Percentiles rank a stretch among this genome's conserved stretches.
Evolutionary conservation across 345 rosid genomes (phyloP).

Genomic region (Physaria fendleri): DNA sequence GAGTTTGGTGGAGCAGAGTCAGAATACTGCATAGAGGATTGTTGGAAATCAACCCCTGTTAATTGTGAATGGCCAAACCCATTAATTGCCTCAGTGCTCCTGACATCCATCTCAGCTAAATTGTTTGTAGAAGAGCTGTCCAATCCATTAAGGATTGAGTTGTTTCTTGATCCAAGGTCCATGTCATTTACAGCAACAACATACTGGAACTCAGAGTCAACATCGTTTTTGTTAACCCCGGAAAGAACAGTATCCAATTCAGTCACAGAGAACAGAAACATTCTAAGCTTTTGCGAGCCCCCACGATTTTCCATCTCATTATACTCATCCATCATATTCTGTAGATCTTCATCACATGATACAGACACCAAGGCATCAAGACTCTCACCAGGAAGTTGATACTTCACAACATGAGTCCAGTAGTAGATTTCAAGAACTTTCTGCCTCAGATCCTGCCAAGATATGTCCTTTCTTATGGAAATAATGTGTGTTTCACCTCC

Average conservation of each 20-base stretch:
- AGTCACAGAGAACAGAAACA: constrained; percentile 58
- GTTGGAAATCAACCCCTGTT: constrained; percentile 29
- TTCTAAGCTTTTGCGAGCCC: constrained; percentile 59
- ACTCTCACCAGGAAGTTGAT: constrained; percentile 95
- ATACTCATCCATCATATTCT: constrained; percentile 86
- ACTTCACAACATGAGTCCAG: constrained; percentile 58
- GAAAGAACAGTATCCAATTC: constrained; percentile 66
- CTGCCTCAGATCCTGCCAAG: constrained; percentile 59
- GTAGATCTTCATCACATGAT: constrained; percentile 81
- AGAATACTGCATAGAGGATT: constrained; percentile 36
- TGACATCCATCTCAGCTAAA: constrained; percentile 42
- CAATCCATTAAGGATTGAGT: constrained; percentile 38
- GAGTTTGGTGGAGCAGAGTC: constrained; percentile 35
- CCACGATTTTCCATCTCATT: constrained; percentile 50
- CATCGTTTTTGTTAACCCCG: constrained; percentile 40
- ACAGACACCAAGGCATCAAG: constrained; percentile 91
- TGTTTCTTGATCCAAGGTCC: constrained; percentile 57
- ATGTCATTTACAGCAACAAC: constrained; percentile 76
- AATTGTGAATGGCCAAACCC: constrained; percentile 37
- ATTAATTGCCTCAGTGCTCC: constrained; percentile 32
- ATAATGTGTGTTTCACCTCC: constrained; percentile 85
- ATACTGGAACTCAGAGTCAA: constrained; percentile 65
- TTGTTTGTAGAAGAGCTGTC: constrained; percentile 49
- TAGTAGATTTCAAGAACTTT: constrained; percentile 55
- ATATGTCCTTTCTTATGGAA: constrained; percentile 53